These are phyloP conservation scores for Pyricularia grisea DNA, from an alignment of 2,329 filamentous ascomycete species.

Conservation along the genomic window DNA sequence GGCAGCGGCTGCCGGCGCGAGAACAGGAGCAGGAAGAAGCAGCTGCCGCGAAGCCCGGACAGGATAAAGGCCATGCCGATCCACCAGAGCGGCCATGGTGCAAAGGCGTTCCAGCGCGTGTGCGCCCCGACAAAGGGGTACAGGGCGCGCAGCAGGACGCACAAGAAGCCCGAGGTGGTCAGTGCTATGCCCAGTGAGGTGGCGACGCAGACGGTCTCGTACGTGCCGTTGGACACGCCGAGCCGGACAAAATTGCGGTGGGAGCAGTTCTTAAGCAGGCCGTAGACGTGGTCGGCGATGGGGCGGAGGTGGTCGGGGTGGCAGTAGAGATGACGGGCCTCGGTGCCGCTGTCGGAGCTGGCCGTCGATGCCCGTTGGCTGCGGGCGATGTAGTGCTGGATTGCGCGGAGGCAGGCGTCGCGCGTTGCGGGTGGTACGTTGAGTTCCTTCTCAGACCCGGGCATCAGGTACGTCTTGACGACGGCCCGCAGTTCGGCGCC, in stretches of 20 bases:
- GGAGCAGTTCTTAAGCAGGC: slow-evolving; percentile 36
- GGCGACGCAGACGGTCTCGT: slow-evolving; percentile 37
- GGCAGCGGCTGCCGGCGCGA: slow-evolving; percentile 33
- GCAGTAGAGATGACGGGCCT: slow-evolving; percentile 13
- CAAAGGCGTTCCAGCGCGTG: slow-evolving; percentile 30
- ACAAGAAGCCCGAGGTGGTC: slow-evolving; percentile 27
- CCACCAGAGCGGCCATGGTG: slow-evolving; percentile 35
- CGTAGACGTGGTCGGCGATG: slow-evolving; percentile 35
- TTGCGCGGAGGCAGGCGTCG: slow-evolving; percentile 23
- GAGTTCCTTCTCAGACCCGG: slow-evolving; percentile 33
- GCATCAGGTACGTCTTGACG: slow-evolving; percentile 28
- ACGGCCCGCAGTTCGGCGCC: slow-evolving; percentile 26
- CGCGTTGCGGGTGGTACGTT: slow-evolving; percentile 35
- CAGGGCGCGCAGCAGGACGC: slow-evolving; percentile 29
- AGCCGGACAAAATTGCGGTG: slow-evolving; percentile 42
- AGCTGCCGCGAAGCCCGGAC: slow-evolving; percentile 33
- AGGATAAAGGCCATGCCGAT: slow-evolving; percentile 31
- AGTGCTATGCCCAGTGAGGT: slow-evolving; percentile 31
- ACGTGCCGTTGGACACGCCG: slow-evolving; percentile 41
- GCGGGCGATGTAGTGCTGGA: slow-evolving; percentile 14
- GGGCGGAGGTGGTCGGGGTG: slow-evolving; percentile 29
- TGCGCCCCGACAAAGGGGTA: slow-evolving; percentile 26
- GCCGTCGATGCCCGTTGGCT: neutral
- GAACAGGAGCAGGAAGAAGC: slow-evolving; percentile 37
- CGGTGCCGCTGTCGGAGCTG: neutral